Conservation (phyloP, 2,329 filamentous ascomycete species). For the Simplicillium aogashimaense region DNA sequence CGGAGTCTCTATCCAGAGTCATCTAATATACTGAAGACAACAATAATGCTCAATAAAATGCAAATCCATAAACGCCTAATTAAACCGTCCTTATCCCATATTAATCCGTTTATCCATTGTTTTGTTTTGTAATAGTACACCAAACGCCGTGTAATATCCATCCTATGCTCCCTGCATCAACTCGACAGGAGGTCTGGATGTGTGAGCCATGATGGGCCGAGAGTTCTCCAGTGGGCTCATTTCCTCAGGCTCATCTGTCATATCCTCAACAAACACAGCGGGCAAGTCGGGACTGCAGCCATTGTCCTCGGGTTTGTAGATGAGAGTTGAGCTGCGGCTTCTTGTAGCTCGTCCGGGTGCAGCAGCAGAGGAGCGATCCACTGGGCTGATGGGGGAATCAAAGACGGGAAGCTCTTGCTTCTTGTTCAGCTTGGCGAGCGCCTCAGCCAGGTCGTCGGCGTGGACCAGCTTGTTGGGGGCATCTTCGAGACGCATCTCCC, state of each 20-base stretch:
- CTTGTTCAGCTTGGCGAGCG: slow-evolving; percentile 52
- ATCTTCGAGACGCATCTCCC: slow-evolving; percentile 58
- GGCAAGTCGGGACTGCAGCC: slow-evolving; percentile 47
- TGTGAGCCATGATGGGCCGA: slow-evolving; percentile 48
- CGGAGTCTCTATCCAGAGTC: too few relatives aligned
- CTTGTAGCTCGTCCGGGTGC: slow-evolving; percentile 21
- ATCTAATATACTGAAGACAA: too few relatives aligned
- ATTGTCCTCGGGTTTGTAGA: slow-evolving; percentile 52
- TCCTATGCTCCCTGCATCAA: slow-evolving; percentile 32
- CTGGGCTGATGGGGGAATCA: slow-evolving; percentile 28
- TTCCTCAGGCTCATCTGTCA: slow-evolving; percentile 45
- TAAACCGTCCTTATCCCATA: too few relatives aligned
- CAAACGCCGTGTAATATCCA: too few relatives aligned
- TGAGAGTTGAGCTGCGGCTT: slow-evolving; percentile 55
- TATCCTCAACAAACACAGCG: slow-evolving; percentile 57
- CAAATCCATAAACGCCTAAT: too few relatives aligned
- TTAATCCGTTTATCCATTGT: too few relatives aligned
- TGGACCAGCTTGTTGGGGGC: slow-evolving; percentile 62
- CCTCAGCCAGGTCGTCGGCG: slow-evolving; percentile 58
- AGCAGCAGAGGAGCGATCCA: slow-evolving; percentile 20
- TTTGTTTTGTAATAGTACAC: too few relatives aligned
- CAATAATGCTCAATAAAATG: too few relatives aligned
- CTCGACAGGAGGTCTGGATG: slow-evolving; percentile 54
- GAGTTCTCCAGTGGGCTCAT: slow-evolving; percentile 29
- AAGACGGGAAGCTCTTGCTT: slow-evolving; percentile 14